These are phyloP conservation scores for Rhodotorula sp. DNA, from an alignment of 1,284 basidiomycete species.

Conservation along the genomic window DNA sequence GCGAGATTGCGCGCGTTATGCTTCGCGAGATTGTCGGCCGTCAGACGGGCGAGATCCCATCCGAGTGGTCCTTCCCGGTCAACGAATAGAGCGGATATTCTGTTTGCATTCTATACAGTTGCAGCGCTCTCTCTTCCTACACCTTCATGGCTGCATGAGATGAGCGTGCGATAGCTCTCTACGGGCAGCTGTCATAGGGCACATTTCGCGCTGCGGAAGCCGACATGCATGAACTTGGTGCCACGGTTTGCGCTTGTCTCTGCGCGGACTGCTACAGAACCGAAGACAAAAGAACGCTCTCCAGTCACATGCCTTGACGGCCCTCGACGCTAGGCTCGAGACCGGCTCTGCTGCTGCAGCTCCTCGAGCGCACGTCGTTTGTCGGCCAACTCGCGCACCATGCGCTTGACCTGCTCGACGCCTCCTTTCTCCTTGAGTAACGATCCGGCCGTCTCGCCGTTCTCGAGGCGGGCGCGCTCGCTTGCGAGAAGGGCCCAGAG, in stretches of 20 bases:
- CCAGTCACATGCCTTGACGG: no score
- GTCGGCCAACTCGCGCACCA: not conserved
- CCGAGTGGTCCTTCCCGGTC: conserved; percentile 64
- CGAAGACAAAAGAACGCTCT: not conserved
- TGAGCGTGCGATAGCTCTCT: not conserved
- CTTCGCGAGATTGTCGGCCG: conserved; percentile 83
- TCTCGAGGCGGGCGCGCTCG: conserved; percentile 8
- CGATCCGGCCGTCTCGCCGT: not conserved
- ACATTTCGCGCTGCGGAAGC: no score
- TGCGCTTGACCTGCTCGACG: not conserved
- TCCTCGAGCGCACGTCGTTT: conserved; percentile 3
- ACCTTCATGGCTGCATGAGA: no score
- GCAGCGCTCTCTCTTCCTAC: not conserved
- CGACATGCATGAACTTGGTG: no score
- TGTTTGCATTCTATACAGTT: not conserved
- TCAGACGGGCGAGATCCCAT: conserved; percentile 79
- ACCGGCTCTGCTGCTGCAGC: not conserved
- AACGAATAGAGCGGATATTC: not conserved
- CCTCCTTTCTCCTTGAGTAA: not conserved
- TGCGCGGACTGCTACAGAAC: no score
- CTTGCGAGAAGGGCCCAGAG: conserved; percentile 10
- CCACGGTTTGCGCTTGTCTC: no score
- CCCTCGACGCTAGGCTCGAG: no score
- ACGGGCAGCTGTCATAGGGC: no score
- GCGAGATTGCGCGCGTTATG: conserved; percentile 66